Base-by-base conservation (phyloP, 352 stramenopile species). In the Pythium dissimile region DNA sequence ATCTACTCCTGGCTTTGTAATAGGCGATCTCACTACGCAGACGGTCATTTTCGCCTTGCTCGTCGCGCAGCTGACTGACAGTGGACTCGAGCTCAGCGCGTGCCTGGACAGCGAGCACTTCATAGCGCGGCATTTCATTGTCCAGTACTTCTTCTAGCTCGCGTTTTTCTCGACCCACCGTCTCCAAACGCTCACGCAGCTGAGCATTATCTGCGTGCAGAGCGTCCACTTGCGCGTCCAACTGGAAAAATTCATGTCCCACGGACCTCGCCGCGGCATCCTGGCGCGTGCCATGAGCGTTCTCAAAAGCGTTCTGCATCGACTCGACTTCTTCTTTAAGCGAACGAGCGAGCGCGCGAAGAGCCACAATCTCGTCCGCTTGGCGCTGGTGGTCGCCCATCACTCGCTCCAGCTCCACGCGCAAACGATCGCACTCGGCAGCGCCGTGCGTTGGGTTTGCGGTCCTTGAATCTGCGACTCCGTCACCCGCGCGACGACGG, bases 321-420 rank as follows among this genome's bases (percentile, higher is more conserved):
- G 32, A 26, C 48, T 86, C 69, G 7, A 86, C 78, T 38, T 88
- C 73, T 32, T 74, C 64, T 54, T 81, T 84, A 4, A 88, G 51
- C 1, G 75, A 80, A 35, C 63, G 72, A 12, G 76, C 78, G 7
- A 88, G 53, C 13, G 75, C 74, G 48, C 76, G 71, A 11, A 88
- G 37, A 10, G 72, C 78, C 6, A 84, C 70, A 34, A 88, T 78
- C 54, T 86, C 78, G 23, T 88, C 76, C 41, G 75, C 65, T 59
- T 86, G 76, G 21, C 70, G 67, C 35, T 78, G 58, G n/a, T 81
- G 71, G 35, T 84, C 66, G 0, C 59, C 37, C 21, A 86, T 46
- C 7, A 78, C 68, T 24, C 66, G 64, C 52, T 85, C 64, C 6
- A 88, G 48, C 34, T 85, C 67, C 26, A 69, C 66, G n/a, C 78